Evolutionary conservation across 208 protist species (phyloP), one percentile per base, ranked within the genome.

Genomic region (Zelonia costaricensis): DNA sequence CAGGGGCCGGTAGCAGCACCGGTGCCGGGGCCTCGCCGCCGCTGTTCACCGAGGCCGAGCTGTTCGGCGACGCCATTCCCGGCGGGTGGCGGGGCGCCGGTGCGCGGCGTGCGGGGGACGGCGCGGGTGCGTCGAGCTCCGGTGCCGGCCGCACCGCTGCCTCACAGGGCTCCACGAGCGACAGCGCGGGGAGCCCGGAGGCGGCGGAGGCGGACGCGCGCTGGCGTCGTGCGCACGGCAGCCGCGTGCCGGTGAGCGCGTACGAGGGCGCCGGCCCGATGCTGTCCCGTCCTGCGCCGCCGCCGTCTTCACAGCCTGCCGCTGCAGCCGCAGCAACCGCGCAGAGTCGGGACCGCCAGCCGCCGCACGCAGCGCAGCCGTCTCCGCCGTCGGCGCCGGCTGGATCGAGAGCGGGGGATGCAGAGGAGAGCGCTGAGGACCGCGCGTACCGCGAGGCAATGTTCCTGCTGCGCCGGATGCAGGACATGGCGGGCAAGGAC

Each of bases 221-320:
- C 3, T 88, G 80, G 78, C 69, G 75, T 5, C 71, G 73, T 22
- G 84, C 84, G 5, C 84, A 91, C 55, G 81, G 84, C 23, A 40
- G 51, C 3, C 80, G 81, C 3, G 84, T 91, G 46, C 84, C 84
- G 5, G 61, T 91, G 12, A 91, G 84, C 45, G 84, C 75, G 12
- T 91, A 91, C 75, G 74, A 56, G 7, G 35, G 28, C 28, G n/a
- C 18, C 36, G 44, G 58, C 9, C 52, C 58, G 4, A 43, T 66
- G 13, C 69, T 40, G n/a, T n/a, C n/a, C n/a, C n/a, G n/a, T n/a
- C n/a, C n/a, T n/a, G n/a, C 62, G 4, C 54, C 62, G 30, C 62
- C 47, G 7, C 46, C 62, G 2, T 31, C 45, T 7, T 28, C 47
- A 23, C 51, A 5, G 23, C 18, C 18, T 28, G 27, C n/a, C n/a